Conservation (phyloP, 495 filamentous ascomycete species). For the Xanthoparmelia taractica region DNA sequence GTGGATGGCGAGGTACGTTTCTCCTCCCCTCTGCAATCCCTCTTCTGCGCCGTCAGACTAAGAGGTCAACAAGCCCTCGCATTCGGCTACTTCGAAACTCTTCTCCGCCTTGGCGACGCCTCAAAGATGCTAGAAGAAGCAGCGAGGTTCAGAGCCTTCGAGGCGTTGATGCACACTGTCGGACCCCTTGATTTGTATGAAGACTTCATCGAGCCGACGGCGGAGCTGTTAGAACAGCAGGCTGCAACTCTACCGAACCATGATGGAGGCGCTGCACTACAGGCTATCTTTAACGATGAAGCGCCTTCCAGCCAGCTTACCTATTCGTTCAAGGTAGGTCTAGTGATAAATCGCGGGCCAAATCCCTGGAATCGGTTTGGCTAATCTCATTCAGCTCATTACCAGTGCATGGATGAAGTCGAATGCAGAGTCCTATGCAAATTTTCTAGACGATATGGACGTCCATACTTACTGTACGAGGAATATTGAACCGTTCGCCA, state of each 20-base stretch:
- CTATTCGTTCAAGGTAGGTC: conserved; percentile 56
- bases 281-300: conserved; percentile 67
- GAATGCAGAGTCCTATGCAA: conserved; percentile 56
- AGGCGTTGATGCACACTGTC: conserved; percentile 59
- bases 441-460: conserved; percentile 54
- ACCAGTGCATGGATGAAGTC: conserved; percentile 83
- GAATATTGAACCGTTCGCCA: conserved; percentile 62
- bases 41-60: conserved; percentile 3
- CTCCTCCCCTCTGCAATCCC: conserved; percentile 13
- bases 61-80: conserved; percentile 59
- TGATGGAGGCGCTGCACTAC: conserved; percentile 53
- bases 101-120: conserved; percentile 58
- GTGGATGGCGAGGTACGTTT: conserved; percentile 85
- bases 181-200: conserved; percentile 66
- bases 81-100: conserved; percentile 84
- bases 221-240: conserved; percentile 54
- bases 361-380: conserved; percentile 2
- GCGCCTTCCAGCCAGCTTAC: conserved; percentile 64
- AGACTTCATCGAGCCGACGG: conserved; percentile 72
- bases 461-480: conserved; percentile 64
- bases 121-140: conserved; percentile 60
- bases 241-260: conserved; percentile 44
- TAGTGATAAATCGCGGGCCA: neutral
- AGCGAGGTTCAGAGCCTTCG: conserved; percentile 61
- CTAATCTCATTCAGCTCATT: conserved; percentile 52